These are phyloP conservation scores for Micractinium sp. DNA, from an alignment of 139 green algal species.

Conservation along the genomic window DNA sequence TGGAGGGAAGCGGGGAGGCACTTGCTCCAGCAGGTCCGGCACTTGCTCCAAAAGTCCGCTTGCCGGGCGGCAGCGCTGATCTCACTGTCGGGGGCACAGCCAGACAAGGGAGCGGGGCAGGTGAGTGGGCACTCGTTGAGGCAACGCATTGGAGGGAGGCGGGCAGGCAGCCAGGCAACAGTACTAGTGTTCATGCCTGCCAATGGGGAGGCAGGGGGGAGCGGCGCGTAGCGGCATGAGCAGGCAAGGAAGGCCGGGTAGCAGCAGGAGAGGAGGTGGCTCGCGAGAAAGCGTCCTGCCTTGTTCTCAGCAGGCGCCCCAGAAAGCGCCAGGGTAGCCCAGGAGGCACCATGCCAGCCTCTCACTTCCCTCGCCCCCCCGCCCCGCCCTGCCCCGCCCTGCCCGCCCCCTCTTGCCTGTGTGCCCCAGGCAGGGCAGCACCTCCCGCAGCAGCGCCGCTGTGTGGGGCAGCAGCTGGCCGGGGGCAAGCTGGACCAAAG, in stretches of 20 bases:
- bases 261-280: neutral
- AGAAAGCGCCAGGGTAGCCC: neutral
- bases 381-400: neutral
- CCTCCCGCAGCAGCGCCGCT: conserved; percentile 74
- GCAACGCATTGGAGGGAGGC: neutral
- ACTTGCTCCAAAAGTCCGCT: conserved; percentile 6
- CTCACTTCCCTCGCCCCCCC: neutral
- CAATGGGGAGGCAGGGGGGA: neutral
- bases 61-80: conserved; percentile 20
- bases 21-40: conserved; percentile 2
- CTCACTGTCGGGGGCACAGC: neutral
- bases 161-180: too few relatives aligned
- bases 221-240: neutral
- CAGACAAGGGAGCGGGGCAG: neutral
- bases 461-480: conserved; percentile 75
- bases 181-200: too few relatives aligned
- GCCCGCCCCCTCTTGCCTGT: neutral
- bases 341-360: neutral
- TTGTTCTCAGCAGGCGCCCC: too few relatives aligned
- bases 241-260: neutral
- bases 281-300: too few relatives aligned
- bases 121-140: neutral
- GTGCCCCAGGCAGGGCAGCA: conserved; percentile 85
- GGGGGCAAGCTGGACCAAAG: conserved; percentile 10
- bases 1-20: too few relatives aligned